A percentile compares a stretch with the other conserved stretches of the same genome.
These are phyloP conservation scores for Aureobasidium sp. DNA, from an alignment of 2,329 filamentous ascomycete genomes.

Conservation along the genomic window DNA sequence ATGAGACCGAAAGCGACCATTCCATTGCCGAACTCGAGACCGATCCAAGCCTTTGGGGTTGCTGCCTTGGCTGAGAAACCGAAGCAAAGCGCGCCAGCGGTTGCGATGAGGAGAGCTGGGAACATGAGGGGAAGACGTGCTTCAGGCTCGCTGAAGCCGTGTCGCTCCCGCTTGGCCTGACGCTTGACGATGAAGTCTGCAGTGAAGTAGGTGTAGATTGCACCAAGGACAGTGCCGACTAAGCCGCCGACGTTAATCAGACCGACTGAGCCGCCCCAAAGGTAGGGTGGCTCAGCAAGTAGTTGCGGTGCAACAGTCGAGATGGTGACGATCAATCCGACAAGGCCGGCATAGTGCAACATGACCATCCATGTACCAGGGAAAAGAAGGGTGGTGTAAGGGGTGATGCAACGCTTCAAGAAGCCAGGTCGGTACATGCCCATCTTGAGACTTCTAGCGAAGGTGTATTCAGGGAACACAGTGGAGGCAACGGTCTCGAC, in stretches of 20 bases:
- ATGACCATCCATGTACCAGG: slow-evolving; percentile 38
- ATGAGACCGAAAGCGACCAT: slow-evolving; percentile 37
- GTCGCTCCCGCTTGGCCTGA: slow-evolving; percentile 28
- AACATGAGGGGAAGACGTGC: slow-evolving; percentile 33
- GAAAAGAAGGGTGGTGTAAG: slow-evolving; percentile 32
- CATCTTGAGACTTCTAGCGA: slow-evolving; percentile 31
- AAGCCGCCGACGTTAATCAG: slow-evolving; percentile 34
- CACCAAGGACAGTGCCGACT: slow-evolving; percentile 32
- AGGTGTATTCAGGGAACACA: slow-evolving; percentile 24
- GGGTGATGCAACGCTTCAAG: slow-evolving; percentile 30
- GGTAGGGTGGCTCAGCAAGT: slow-evolving; percentile 33
- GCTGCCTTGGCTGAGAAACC: slow-evolving; percentile 36
- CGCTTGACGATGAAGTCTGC: slow-evolving; percentile 33
- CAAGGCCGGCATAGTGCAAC: slow-evolving; percentile 36
- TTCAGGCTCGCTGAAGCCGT: slow-evolving; percentile 36
- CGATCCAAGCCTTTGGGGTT: slow-evolving; percentile 31
- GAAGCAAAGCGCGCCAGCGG: slow-evolving; percentile 32
- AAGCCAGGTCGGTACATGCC: slow-evolving; percentile 31
- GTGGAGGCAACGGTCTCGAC: slow-evolving; percentile 20
- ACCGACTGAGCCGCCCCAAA: slow-evolving; percentile 35
- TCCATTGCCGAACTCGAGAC: slow-evolving; percentile 33
- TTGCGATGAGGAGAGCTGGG: slow-evolving; percentile 32
- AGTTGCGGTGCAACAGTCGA: slow-evolving; percentile 33
- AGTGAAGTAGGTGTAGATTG: slow-evolving; percentile 31
- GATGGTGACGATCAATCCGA: slow-evolving; percentile 35